Percentiles rank a stretch among this genome's conserved stretches.
These are phyloP conservation scores for Parathielavia hyrcaniae DNA, from an alignment of 495 filamentous ascomycete species.

Conservation along the genomic window DNA sequence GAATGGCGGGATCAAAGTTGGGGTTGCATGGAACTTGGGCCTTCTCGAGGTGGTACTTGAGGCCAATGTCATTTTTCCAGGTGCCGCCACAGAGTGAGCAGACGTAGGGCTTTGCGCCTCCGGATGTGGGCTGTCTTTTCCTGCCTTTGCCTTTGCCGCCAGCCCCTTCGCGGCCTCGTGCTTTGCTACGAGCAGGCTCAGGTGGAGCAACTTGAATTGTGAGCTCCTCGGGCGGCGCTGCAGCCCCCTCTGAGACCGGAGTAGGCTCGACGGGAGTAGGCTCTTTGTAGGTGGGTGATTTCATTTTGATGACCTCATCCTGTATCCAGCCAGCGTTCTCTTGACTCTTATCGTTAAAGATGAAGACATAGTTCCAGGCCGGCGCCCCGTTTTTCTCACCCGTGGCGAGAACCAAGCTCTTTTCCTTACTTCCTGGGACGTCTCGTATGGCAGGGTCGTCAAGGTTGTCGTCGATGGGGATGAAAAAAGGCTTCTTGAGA, in stretches of 20 bases:
- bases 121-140: constrained; percentile 15
- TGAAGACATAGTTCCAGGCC: constrained; percentile 18
- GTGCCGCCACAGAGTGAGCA: constrained; percentile 45
- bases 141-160: constrained; percentile 15
- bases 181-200: constrained; percentile 18
- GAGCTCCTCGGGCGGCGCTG: constrained; percentile 4
- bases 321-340: constrained; percentile 15
- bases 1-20: constrained; percentile 33
- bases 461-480: constrained; percentile 17
- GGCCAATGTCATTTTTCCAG: constrained; percentile 49
- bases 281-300: background rate
- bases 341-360: constrained; percentile 17
- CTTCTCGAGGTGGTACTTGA: constrained; percentile 49
- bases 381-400: background rate
- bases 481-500: constrained; percentile 16
- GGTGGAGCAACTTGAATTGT: constrained; percentile 10
- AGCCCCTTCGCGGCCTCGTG: constrained; percentile 19
- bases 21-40: constrained; percentile 47
- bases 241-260: constrained; percentile 2
- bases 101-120: constrained; percentile 27
- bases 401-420: constrained; percentile 15
- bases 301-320: constrained; percentile 10
- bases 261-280: constrained; percentile 4
- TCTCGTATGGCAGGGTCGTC: constrained; percentile 16
- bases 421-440: constrained; percentile 18